Conservation (phyloP, 257 asterid genomes). For the Catharanthus roseus region DNA sequence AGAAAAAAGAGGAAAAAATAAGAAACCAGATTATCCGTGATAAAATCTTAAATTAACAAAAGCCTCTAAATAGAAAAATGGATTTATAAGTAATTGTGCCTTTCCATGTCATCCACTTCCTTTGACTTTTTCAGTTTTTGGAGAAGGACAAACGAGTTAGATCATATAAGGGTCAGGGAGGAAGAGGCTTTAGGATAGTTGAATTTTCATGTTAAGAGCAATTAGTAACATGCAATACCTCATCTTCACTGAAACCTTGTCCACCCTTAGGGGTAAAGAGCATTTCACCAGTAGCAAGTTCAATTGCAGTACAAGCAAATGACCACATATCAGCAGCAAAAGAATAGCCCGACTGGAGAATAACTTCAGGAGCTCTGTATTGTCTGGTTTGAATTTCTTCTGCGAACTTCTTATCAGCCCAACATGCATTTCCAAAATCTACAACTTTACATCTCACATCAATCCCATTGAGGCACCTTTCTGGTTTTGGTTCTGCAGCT, state of each 20-base stretch:
- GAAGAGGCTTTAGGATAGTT: not conserved
- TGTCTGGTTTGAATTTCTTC: conserved; percentile 97
- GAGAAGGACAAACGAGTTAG: conserved; percentile 4
- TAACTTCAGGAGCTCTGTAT: conserved; percentile 96
- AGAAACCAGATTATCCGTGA: not conserved
- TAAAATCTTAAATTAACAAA: not conserved
- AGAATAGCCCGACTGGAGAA: conserved; percentile 83
- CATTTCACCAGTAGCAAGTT: conserved; percentile 99
- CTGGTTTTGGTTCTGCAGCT: conserved; percentile 50
- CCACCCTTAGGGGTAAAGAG: conserved; percentile 90
- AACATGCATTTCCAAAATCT: conserved; percentile 98
- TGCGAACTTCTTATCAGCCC: conserved; percentile 77
- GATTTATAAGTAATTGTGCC: not conserved
- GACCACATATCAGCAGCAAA: conserved; percentile 96
- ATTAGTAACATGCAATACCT: conserved; percentile 41
- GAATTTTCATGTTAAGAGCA: not conserved
- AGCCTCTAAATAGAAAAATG: not conserved
- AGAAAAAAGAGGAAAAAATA: no score
- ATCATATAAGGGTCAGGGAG: not conserved
- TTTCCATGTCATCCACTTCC: not conserved
- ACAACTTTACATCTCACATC: conserved; percentile 86
- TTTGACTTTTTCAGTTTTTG: not conserved
- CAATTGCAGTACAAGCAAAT: conserved; percentile 90
- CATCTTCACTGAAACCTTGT: conserved; percentile 89
- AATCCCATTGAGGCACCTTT: conserved; percentile 72